Percentiles rank a stretch among this genome's conserved stretches.
phyloP scores from a whole-genome alignment of 2,329 filamentous ascomycete species.

The Rhinocladiella mackenziei region DNA sequence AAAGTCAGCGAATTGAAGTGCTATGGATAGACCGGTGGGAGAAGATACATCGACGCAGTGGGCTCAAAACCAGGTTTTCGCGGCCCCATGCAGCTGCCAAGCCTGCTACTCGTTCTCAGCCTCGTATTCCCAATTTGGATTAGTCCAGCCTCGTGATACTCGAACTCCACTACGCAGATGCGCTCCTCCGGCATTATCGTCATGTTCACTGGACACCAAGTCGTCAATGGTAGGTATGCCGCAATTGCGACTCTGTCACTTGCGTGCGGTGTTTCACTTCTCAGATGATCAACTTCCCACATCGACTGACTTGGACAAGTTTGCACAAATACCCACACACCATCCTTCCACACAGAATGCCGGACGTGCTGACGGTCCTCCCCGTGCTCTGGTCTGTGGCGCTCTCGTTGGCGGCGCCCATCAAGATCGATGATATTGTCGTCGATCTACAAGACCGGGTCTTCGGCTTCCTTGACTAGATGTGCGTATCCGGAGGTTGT shows the following conservation, averaged over 20 bases:
- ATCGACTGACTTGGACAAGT: background rate
- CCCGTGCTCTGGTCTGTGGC: conserved; percentile 4
- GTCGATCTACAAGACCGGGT: background rate
- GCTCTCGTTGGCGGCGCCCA: conserved; percentile 13
- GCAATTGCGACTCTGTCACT: background rate
- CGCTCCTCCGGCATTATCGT: no score
- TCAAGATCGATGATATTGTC: conserved; percentile 5
- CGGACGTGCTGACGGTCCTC: conserved; percentile 5
- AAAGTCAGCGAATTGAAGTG: conserved; percentile 6
- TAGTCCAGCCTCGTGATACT: conserved; percentile 10
- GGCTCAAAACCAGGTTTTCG: no score
- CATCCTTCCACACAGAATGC: conserved; percentile 1
- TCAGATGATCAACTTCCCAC: background rate
- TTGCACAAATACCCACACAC: no score
- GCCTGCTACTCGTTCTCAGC: conserved; percentile 7
- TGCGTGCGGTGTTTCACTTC: background rate
- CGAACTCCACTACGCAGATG: background rate
- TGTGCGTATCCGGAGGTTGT: conserved; percentile 16
- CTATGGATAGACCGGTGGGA: no score
- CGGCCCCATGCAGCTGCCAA: conserved; percentile 1
- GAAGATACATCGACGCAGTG: conserved; percentile 4
- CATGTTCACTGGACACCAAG: no score
- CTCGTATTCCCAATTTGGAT: conserved; percentile 2
- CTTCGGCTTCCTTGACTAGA: conserved; percentile 4
- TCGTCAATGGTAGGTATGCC: background rate